A percentile compares a stretch with the other conserved stretches of the same genome.
These are phyloP conservation scores for Allantophomopsis lycopodina DNA, from an alignment of 2,329 filamentous ascomycete genomes.

Conservation along the genomic window DNA sequence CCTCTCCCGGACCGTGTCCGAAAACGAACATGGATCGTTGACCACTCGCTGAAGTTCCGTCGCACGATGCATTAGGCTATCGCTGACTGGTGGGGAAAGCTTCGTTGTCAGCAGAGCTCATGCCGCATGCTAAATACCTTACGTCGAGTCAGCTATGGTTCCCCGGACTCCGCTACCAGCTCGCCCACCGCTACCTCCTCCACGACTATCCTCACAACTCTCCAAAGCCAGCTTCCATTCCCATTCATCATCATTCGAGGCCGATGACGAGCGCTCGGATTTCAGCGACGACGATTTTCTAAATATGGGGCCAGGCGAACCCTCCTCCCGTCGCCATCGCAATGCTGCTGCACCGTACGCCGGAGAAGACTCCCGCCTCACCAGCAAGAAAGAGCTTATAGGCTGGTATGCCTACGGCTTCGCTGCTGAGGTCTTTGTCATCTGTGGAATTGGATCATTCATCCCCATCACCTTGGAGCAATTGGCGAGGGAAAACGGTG, in stretches of 20 bases:
- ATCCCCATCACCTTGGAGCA: conserved; percentile 93
- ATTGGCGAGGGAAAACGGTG: conserved; percentile 81
- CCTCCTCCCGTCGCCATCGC: conserved; percentile 11
- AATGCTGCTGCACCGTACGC: conserved; percentile 32
- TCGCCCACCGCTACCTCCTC: conserved; percentile 8
- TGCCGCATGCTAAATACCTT: no score
- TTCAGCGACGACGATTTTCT: no score
- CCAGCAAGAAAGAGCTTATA: conserved; percentile 72
- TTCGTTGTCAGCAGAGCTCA: no score
- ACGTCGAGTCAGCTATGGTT: conserved; percentile 8
- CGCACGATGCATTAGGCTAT: conserved; percentile 7
- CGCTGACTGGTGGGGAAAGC: conserved; percentile 8
- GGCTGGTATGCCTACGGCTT: conserved; percentile 97
- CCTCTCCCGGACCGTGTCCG: no score
- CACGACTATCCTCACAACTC: conserved; percentile 14
- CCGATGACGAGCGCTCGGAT: conserved; percentile 51
- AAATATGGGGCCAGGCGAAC: conserved; percentile 18
- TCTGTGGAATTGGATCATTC: conserved; percentile 82
- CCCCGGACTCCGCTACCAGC: conserved; percentile 9
- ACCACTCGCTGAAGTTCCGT: conserved; percentile 3
- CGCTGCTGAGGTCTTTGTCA: conserved; percentile 90
- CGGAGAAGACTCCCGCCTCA: conserved; percentile 80
- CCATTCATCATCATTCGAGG: conserved; percentile 48
- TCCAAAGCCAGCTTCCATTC: conserved; percentile 42
- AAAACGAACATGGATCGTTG: no score